These are phyloP conservation scores for Tagetes patula DNA, from an alignment of 129 eudicot genomes.

Conservation along the genomic window DNA sequence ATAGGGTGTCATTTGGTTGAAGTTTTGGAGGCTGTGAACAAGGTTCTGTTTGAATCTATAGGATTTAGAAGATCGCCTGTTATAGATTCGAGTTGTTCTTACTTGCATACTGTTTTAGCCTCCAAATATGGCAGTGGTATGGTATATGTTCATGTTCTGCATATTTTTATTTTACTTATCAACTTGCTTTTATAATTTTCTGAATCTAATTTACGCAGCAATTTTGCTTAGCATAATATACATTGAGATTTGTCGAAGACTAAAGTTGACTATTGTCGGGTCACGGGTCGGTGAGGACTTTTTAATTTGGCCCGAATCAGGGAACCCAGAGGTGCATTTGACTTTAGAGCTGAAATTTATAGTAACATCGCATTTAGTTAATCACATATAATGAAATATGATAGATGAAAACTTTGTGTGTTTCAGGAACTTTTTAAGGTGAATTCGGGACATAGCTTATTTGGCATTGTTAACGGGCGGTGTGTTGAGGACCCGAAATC, in stretches of 20 bases:
- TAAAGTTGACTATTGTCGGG: slow-evolving; percentile 75
- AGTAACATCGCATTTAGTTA: not conserved
- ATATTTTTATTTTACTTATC: not conserved
- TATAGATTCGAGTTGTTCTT: slow-evolving; percentile 75
- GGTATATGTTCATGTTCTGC: slow-evolving; percentile 14
- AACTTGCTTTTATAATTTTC: not conserved
- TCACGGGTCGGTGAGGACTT: slow-evolving; percentile 92
- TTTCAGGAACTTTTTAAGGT: slow-evolving; percentile 82
- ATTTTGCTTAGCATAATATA: slow-evolving; percentile 85
- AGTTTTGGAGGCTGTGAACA: slow-evolving; percentile 84
- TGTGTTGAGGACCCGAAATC: slow-evolving; percentile 91
- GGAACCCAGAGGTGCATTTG: slow-evolving; percentile 71
- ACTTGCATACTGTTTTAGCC: slow-evolving; percentile 76
- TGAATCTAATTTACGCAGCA: slow-evolving; percentile 51
- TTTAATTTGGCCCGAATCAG: slow-evolving; percentile 79
- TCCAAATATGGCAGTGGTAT: slow-evolving; percentile 77
- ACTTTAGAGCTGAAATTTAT: slow-evolving; percentile 12
- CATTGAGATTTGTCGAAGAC: slow-evolving; percentile 89
- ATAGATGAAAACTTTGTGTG: slow-evolving; percentile 1
- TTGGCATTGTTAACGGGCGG: slow-evolving; percentile 80
- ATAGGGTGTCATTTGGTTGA: slow-evolving; percentile 82
- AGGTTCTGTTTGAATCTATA: slow-evolving; percentile 67
- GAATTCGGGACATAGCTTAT: slow-evolving; percentile 82
- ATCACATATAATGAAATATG: not conserved
- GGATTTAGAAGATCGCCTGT: slow-evolving; percentile 75